Conservation (phyloP, 352 stramenopile genomes). For the Phytophthora crassamura region DNA sequence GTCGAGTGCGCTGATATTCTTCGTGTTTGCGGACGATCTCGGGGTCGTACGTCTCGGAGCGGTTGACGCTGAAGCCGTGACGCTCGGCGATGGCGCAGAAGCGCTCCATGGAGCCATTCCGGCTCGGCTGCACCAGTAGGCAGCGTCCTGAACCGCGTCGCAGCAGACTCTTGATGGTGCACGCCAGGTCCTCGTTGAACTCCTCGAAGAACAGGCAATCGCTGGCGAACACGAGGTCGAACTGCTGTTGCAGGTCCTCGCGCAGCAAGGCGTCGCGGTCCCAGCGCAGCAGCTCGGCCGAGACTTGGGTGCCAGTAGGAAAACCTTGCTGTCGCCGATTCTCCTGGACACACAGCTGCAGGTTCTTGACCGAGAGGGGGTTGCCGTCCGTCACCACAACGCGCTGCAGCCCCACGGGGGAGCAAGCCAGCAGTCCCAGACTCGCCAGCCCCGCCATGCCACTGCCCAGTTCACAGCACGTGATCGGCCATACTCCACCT, state of each 20-base stretch:
- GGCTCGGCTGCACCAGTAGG: constrained; percentile 79
- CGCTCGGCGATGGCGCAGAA: constrained; percentile 61
- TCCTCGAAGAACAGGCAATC: constrained; percentile 91
- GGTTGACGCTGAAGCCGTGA: constrained; percentile 43
- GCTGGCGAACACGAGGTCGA: constrained; percentile 83
- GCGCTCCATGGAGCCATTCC: constrained; percentile 78
- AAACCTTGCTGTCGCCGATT: constrained; percentile 49
- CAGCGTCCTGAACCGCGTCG: constrained; percentile 49
- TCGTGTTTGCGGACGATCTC: constrained; percentile 45
- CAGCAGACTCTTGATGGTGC: constrained; percentile 71
- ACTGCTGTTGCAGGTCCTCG: constrained; percentile 49
- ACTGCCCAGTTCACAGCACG: constrained; percentile 74
- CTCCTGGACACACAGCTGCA: constrained; percentile 63
- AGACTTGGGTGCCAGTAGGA: constrained; percentile 12
- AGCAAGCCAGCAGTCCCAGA: constrained; percentile 66
- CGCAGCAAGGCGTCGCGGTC: constrained; percentile 49
- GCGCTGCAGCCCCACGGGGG: constrained; percentile 39
- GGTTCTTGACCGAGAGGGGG: constrained; percentile 66
- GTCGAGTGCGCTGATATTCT: constrained; percentile 37
- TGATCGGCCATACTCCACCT: constrained; percentile 21
- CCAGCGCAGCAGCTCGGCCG: constrained; percentile 70
- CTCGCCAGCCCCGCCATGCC: constrained; percentile 82
- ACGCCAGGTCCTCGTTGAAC: constrained; percentile 79
- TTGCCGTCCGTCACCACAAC: constrained; percentile 86
- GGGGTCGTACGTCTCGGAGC: constrained; percentile 50